Conservation (phyloP, 2,329 filamentous ascomycete species). For the Stagonosporopsis cucurbitacearum region DNA sequence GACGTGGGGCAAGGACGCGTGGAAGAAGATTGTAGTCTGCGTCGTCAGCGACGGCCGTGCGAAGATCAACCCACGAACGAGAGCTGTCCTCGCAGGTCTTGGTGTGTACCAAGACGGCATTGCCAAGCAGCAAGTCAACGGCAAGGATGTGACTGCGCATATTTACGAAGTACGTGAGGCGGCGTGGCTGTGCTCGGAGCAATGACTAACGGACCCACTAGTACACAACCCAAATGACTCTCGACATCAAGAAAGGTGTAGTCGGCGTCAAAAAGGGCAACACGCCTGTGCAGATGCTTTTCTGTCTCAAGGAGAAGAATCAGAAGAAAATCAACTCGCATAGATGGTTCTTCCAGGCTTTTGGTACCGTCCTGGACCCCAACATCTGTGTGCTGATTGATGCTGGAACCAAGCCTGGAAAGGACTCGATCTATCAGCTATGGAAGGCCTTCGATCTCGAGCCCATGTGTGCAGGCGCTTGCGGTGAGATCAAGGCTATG, state of each 20-base stretch:
- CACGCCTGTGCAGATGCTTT: constrained; percentile 93
- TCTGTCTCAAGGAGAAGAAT: constrained; percentile 99
- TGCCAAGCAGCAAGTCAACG: constrained; percentile 96
- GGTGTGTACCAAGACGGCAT: constrained; percentile 98
- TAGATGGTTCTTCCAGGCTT: constrained; percentile 98
- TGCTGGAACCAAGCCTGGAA: constrained; percentile 92
- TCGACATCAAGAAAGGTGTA: constrained; percentile 88
- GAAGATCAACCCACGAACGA: constrained; percentile 93
- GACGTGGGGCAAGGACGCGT: constrained; percentile 97
- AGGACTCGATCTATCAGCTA: constrained; percentile 93
- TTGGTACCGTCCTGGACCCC: constrained; percentile 87
- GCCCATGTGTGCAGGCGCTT: constrained; percentile 96
- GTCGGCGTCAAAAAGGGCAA: constrained; percentile 82
- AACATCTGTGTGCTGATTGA: constrained; percentile 97
- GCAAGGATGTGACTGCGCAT: constrained; percentile 94
- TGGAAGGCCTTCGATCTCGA: constrained; percentile 99
- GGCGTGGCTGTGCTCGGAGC: constrained; percentile 1
- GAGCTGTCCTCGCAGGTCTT: constrained; percentile 87
- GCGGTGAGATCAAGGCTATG: constrained; percentile 99
- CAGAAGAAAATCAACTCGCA: constrained; percentile 99
- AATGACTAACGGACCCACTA: constrained; percentile 30
- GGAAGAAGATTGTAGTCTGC: constrained; percentile 99
- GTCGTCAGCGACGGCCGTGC: constrained; percentile 95
- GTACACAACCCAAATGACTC: constrained; percentile 84
- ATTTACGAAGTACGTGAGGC: constrained; percentile 71